phyloP scores from a whole-genome alignment of 352 stramenopile species.

The Plasmopara muralis region DNA sequence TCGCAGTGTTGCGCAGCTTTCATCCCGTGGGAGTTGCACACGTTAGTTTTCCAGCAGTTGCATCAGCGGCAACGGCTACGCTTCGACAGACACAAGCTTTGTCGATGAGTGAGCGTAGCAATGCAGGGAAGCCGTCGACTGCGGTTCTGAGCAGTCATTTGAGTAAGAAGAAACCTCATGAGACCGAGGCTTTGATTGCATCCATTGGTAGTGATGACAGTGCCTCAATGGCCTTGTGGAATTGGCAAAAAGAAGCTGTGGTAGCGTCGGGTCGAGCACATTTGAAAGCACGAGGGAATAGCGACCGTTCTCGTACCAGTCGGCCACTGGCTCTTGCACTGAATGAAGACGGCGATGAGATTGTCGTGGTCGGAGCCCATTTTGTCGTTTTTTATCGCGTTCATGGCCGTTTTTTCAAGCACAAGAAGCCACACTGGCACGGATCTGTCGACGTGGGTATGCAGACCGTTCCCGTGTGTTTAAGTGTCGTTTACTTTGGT shows the following conservation, averaged over 20 bases:
- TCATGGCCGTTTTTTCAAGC: constrained; percentile 53
- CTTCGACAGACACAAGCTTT: constrained; percentile 28
- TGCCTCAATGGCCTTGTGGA: constrained; percentile 72
- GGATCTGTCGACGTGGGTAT: constrained; percentile 24
- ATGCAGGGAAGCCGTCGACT: constrained; percentile 17
- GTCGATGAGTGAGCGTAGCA: constrained; percentile 25
- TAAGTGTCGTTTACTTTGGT: constrained; percentile 53
- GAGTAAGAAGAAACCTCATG: constrained; percentile 49
- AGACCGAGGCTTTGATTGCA: constrained; percentile 49
- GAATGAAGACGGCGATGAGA: constrained; percentile 63
- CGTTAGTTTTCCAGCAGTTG: constrained; percentile 48
- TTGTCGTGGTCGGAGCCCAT: constrained; percentile 53
- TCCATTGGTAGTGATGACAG: constrained; percentile 58
- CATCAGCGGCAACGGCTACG: constrained; percentile 36
- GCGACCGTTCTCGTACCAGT: constrained; percentile 6
- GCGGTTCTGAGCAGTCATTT: constrained; percentile 35
- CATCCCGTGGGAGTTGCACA: constrained; percentile 46
- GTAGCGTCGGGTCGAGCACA: constrained; percentile 50
- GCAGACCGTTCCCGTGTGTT: constrained; percentile 38
- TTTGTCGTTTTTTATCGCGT: constrained; percentile 61
- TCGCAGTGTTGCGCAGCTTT: constrained; percentile 61
- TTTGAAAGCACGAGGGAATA: constrained; percentile 14
- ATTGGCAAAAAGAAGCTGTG: constrained; percentile 61
- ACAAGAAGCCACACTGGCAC: constrained; percentile 50
- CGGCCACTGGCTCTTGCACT: constrained; percentile 52